Evolutionary conservation across 352 stramenopile species (phyloP).

Genomic region (Globisporangium lucens): DNA sequence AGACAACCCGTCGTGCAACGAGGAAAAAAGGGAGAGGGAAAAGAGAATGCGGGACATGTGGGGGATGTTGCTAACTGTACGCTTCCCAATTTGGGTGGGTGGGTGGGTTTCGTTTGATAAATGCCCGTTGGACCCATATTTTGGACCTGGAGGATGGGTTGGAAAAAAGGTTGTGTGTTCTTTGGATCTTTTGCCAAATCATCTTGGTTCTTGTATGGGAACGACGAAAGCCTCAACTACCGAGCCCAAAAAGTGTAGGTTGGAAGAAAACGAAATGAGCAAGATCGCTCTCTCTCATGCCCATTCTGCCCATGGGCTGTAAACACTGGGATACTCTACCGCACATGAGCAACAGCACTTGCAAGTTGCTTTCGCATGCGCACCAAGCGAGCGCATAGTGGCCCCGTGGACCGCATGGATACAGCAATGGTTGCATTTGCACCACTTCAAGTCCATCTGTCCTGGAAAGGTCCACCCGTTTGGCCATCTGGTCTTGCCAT

Average conservation of each 20-base stretch:
- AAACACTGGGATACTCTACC: no score
- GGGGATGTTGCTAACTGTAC: not conserved
- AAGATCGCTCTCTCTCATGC: not conserved
- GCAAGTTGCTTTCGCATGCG: not conserved
- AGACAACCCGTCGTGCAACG: not conserved
- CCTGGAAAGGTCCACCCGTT: not conserved
- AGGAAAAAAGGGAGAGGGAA: not conserved
- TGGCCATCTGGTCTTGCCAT: not conserved
- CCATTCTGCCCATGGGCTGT: not conserved
- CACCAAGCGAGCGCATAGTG: no score
- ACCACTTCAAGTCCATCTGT: slow-evolving; percentile 1
- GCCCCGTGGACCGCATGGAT: no score
- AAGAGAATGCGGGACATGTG: not conserved
- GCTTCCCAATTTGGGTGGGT: not conserved
- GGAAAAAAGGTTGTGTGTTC: not conserved
- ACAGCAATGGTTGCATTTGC: not conserved
- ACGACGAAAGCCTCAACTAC: not conserved
- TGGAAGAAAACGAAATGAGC: not conserved
- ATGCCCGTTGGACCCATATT: not conserved
- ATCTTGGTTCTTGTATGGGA: not conserved
- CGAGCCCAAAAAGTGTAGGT: not conserved
- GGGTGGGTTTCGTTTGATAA: not conserved
- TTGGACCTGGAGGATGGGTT: not conserved
- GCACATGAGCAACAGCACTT: no score
- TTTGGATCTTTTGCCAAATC: slow-evolving; percentile 1